Conservation (phyloP, 306 rosid species). For the Arachis stenosperma region DNA sequence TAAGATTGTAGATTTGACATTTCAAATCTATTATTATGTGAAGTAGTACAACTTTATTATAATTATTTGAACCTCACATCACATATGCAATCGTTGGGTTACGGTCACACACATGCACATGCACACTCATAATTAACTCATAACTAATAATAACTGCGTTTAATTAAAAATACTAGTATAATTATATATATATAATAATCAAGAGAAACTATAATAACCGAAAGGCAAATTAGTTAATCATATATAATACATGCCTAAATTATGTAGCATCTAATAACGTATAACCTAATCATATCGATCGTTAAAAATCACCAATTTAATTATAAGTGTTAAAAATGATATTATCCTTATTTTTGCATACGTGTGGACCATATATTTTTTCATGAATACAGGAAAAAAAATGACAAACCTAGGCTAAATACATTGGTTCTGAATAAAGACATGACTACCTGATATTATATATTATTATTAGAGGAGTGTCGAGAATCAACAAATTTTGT, state of each 20-base stretch:
- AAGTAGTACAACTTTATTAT: not conserved
- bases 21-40: not conserved
- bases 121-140: not conserved
- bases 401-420: slow-evolving; percentile 40
- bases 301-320: too few species aligned
- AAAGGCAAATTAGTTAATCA: too few species aligned
- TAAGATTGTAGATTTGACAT: not conserved
- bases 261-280: too few species aligned
- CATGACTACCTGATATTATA: slow-evolving; percentile 23
- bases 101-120: not conserved
- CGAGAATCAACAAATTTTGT: too few species aligned
- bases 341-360: not conserved
- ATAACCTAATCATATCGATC: too few species aligned
- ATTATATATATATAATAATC: too few species aligned
- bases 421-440: slow-evolving; percentile 50
- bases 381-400: slow-evolving; percentile 34
- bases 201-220: too few species aligned
- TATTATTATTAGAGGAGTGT: too few species aligned
- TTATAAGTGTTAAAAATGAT: not conserved
- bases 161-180: not conserved
- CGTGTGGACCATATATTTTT: slow-evolving; percentile 48
- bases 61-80: too few species aligned
- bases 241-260: too few species aligned
- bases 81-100: not conserved
- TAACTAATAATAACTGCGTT: not conserved